Percentiles rank a stretch among this genome's conserved stretches.
Conservation (phyloP, 164 flowering plant genomes). For the Tinospora cordifolia region DNA sequence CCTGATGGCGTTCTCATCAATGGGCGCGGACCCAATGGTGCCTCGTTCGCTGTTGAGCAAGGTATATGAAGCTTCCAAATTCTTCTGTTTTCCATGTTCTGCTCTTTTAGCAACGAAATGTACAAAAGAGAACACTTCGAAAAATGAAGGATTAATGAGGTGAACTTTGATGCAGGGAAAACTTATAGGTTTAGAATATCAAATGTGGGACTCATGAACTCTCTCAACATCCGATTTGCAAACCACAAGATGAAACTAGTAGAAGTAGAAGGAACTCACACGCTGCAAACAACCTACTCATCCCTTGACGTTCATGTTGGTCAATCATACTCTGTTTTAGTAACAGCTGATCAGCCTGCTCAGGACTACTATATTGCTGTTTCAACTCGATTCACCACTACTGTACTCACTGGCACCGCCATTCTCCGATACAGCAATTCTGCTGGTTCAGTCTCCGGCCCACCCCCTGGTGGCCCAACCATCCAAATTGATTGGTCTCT, state of each 20-base stretch:
- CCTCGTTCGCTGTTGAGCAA: slow-evolving; percentile 50
- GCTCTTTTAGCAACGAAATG: neutral
- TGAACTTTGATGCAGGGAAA: slow-evolving; percentile 42
- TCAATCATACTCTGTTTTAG: slow-evolving; percentile 71
- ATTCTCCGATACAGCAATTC: slow-evolving; percentile 60
- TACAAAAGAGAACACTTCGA: neutral
- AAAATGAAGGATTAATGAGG: neutral
- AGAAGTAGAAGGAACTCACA: slow-evolving; percentile 89
- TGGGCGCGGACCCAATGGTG: slow-evolving; percentile 63
- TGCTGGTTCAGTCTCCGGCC: slow-evolving; percentile 46
- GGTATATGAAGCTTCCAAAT: slow-evolving; percentile 34
- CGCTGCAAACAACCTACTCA: slow-evolving; percentile 59
- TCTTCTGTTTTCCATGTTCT: neutral
- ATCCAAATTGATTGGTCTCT: slow-evolving; percentile 75
- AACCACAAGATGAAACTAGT: slow-evolving; percentile 61
- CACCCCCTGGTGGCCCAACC: slow-evolving; percentile 79
- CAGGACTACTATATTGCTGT: slow-evolving; percentile 61
- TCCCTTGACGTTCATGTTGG: slow-evolving; percentile 79
- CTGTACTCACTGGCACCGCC: slow-evolving; percentile 50
- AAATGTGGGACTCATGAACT: slow-evolving; percentile 67
- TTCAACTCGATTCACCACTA: slow-evolving; percentile 53
- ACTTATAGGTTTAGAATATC: slow-evolving; percentile 81
- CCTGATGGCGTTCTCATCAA: slow-evolving; percentile 80
- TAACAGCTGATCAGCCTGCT: slow-evolving; percentile 70
- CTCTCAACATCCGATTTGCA: slow-evolving; percentile 74